Evolutionary conservation across 768 basidiomycete genomes (phyloP).

Genomic region (Boletus rex-veris): DNA sequence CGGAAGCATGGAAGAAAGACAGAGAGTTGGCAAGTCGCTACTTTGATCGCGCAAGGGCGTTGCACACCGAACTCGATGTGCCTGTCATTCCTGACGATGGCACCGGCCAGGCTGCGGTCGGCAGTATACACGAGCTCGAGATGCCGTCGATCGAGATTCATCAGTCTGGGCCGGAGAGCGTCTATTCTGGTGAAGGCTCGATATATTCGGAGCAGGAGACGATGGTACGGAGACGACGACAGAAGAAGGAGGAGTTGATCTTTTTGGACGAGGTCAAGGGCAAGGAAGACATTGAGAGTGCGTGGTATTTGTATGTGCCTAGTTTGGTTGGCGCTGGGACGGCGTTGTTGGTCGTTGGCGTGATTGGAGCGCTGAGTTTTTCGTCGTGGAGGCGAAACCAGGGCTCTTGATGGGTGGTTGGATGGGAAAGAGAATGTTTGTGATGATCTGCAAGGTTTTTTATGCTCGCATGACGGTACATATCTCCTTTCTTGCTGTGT

Average conservation of each 20-base stretch:
- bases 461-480: conserved; percentile 8
- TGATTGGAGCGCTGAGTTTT: conserved; percentile 75
- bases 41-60: conserved; percentile 63
- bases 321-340: conserved; percentile 83
- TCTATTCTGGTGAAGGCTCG: conserved; percentile 27
- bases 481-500: conserved; percentile 16
- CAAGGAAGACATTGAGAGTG: conserved; percentile 57
- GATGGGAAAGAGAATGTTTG: neutral
- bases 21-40: conserved; percentile 66
- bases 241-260: conserved; percentile 55
- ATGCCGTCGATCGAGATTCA: conserved; percentile 66
- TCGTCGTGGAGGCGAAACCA: conserved; percentile 67
- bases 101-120: conserved; percentile 24
- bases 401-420: conserved; percentile 39
- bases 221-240: conserved; percentile 44
- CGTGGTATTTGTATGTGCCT: conserved; percentile 80
- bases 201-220: conserved; percentile 29
- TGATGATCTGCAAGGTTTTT: conserved; percentile 9
- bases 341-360: conserved; percentile 72
- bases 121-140: conserved; percentile 44
- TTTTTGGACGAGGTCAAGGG: conserved; percentile 44
- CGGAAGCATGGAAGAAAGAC: conserved; percentile 73
- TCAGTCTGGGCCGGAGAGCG: conserved; percentile 23
- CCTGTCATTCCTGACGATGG: conserved; percentile 58
- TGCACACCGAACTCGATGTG: conserved; percentile 65